Evolutionary conservation across 1,284 basidiomycete genomes (phyloP).

Genomic region (Filobasidium uniguttulatum): DNA sequence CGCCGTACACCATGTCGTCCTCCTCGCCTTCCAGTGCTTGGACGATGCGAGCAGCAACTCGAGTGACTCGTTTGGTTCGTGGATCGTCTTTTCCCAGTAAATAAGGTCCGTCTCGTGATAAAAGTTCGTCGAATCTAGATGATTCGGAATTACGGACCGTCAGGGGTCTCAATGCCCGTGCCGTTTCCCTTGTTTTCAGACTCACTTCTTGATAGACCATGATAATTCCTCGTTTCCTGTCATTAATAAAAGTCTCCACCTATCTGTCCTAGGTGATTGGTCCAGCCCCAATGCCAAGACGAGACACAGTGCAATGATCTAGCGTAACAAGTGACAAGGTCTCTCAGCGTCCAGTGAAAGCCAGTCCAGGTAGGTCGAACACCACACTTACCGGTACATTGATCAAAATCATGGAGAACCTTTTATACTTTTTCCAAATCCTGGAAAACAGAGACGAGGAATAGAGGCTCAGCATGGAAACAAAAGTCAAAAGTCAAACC

Average conservation of each 20-base stretch:
- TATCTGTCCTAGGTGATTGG: slow-evolving; percentile 38
- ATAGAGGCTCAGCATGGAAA: not conserved
- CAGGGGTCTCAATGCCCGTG: too few relatives aligned
- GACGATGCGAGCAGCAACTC: slow-evolving; percentile 31
- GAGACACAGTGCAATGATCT: slow-evolving; percentile 41
- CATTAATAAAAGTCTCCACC: slow-evolving; percentile 44
- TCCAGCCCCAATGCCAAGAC: slow-evolving; percentile 42
- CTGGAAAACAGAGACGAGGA: slow-evolving; percentile 16
- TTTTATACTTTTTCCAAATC: slow-evolving; percentile 36
- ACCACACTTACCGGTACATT: slow-evolving; percentile 36
- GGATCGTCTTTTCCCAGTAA: slow-evolving; percentile 36
- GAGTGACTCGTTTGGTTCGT: slow-evolving; percentile 31
- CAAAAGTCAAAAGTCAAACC: not conserved
- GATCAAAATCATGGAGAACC: slow-evolving; percentile 34
- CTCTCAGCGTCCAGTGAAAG: not conserved
- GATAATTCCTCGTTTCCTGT: slow-evolving; percentile 41
- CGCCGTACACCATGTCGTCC: slow-evolving; percentile 33
- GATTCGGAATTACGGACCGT: too few relatives aligned
- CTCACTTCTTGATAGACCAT: slow-evolving; percentile 40
- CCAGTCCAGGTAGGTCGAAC: not conserved
- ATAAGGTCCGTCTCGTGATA: slow-evolving; percentile 36
- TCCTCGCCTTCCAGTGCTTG: slow-evolving; percentile 37
- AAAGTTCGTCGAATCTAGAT: slow-evolving; percentile 36
- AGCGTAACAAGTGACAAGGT: not conserved
- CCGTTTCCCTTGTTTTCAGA: too few relatives aligned